These are phyloP conservation scores for Pelargonium citronellum DNA, from an alignment of 441 rosid genomes.

Conservation along the genomic window DNA sequence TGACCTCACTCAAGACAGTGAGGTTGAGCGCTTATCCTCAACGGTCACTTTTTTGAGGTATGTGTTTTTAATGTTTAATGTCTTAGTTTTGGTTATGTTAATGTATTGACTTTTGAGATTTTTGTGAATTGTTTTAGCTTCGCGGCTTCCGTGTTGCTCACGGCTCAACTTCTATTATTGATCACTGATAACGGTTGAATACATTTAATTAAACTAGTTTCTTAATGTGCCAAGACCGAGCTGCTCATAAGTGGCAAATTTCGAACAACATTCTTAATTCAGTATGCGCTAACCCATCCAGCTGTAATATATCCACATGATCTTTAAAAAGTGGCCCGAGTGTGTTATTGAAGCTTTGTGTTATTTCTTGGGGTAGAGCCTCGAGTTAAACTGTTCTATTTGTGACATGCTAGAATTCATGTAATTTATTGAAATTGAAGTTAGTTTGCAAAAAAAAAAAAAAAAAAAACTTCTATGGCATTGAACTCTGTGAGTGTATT, in stretches of 20 bases:
- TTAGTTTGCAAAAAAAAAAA: too few species aligned
- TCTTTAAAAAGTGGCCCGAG: background rate
- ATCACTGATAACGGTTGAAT: background rate
- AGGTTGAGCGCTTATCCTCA: conserved; percentile 41
- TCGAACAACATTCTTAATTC: background rate
- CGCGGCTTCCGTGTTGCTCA: background rate
- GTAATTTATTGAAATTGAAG: too few species aligned
- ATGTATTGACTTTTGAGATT: background rate
- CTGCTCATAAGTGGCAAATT: background rate
- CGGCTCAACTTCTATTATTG: background rate
- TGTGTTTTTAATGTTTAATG: background rate
- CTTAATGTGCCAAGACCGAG: background rate
- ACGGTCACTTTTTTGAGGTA: conserved; percentile 62
- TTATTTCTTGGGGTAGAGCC: background rate
- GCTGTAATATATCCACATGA: background rate
- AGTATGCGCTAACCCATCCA: background rate
- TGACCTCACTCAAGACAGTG: conserved; percentile 30
- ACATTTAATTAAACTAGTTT: background rate
- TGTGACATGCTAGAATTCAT: background rate
- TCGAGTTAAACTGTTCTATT: background rate
- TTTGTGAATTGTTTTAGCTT: background rate
- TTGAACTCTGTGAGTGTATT: background rate
- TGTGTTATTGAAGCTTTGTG: background rate
- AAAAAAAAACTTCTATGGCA: too few species aligned
- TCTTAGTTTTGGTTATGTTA: conserved; percentile 1